These are phyloP conservation scores for Fusarium sp. DNA, from an alignment of 2,329 filamentous ascomycete species.

Conservation along the genomic window DNA sequence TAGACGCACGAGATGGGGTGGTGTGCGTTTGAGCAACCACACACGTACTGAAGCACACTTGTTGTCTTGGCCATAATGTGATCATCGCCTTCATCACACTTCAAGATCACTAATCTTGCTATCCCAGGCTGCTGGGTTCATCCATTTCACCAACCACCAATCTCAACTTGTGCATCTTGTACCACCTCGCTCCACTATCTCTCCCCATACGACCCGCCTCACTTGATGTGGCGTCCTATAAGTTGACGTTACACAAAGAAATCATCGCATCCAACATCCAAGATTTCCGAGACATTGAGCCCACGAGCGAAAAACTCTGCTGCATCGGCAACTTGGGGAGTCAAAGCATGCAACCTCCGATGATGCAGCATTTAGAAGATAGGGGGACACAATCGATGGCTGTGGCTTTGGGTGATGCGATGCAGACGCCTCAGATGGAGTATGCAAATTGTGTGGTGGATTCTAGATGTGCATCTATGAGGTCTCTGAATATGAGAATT, in stretches of 20 bases:
- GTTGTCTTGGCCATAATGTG: neutral
- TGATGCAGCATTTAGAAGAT: constrained; percentile 32
- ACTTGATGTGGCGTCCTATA: constrained; percentile 31
- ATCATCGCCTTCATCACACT: constrained; percentile 12
- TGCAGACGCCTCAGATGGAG: constrained; percentile 32
- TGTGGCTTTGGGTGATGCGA: constrained; percentile 6
- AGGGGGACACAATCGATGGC: constrained; percentile 27
- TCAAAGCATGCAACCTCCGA: constrained; percentile 24
- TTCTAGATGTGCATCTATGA: constrained; percentile 72
- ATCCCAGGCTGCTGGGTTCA: constrained; percentile 32
- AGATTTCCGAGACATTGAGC: constrained; percentile 43
- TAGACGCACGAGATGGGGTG: constrained; percentile 16
- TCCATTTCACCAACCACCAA: constrained; percentile 24
- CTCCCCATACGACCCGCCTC: constrained; percentile 8
- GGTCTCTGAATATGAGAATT: constrained; percentile 63
- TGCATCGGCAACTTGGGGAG: constrained; percentile 22
- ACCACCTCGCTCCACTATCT: constrained; percentile 20
- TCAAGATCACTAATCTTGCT: constrained; percentile 9
- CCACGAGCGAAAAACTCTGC: neutral
- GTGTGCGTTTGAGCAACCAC: neutral
- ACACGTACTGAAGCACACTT: neutral
- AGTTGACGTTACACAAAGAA: constrained; percentile 11
- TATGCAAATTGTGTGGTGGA: constrained; percentile 56
- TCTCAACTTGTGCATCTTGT: constrained; percentile 29
- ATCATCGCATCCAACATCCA: constrained; percentile 21